A percentile compares a stretch with the other conserved stretches of the same genome.
Evolutionary conservation across 495 filamentous ascomycete genomes (phyloP).

Genomic region (Diplogelasinospora grovesii): DNA sequence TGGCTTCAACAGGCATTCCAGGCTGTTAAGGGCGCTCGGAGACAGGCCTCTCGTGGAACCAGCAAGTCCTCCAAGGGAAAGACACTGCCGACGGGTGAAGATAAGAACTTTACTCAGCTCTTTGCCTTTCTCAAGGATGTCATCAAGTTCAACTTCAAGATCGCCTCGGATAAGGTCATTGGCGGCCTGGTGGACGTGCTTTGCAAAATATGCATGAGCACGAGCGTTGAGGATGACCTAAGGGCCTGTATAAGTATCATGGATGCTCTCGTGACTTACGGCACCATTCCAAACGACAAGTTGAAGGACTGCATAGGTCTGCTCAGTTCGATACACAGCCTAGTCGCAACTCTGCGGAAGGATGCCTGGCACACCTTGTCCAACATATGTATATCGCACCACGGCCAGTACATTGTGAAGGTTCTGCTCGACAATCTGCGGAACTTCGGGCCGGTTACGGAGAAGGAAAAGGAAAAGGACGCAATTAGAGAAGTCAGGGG

Average conservation of each 20-base stretch:
- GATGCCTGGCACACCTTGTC: constrained; percentile 69
- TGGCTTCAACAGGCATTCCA: constrained; percentile 53
- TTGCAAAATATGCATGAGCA: constrained; percentile 67
- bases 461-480: constrained; percentile 48
- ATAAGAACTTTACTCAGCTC: constrained; percentile 59
- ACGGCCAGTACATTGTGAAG: constrained; percentile 62
- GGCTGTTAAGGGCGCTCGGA: constrained; percentile 44
- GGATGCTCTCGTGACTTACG: constrained; percentile 72
- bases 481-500: constrained; percentile 54
- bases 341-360: constrained; percentile 61
- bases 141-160: constrained; percentile 76
- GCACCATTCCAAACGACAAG: constrained; percentile 61
- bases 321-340: constrained; percentile 73
- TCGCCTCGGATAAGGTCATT: constrained; percentile 61
- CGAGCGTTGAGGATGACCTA: constrained; percentile 66
- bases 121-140: constrained; percentile 72
- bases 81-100: constrained; percentile 50
- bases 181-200: constrained; percentile 58
- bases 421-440: constrained; percentile 58
- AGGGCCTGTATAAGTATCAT: constrained; percentile 69
- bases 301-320: constrained; percentile 68
- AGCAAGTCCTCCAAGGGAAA: constrained; percentile 40
- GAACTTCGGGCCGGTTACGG: constrained; percentile 39
- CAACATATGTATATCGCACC: constrained; percentile 73
- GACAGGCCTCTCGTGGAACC: constrained; percentile 26